phyloP scores from a whole-genome alignment of 148 eudicot genomes.

The Nepenthes gracilis region DNA sequence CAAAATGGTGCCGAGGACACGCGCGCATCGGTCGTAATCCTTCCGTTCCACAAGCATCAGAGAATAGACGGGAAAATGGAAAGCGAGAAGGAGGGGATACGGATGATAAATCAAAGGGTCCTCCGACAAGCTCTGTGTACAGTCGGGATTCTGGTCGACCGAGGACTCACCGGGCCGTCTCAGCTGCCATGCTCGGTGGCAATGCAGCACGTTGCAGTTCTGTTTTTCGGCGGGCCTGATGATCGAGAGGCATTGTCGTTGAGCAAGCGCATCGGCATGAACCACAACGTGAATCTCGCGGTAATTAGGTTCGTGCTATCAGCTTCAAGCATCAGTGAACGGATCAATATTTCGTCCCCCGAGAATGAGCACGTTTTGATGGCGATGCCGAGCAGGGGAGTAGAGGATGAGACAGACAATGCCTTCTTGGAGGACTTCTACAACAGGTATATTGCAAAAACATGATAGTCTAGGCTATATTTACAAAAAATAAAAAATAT shows the following conservation, averaged over 20 bases:
- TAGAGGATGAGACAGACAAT: conserved; percentile 60
- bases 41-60: conserved; percentile 89
- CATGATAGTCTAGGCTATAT: neutral
- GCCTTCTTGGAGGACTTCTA: conserved; percentile 58
- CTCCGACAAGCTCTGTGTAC: conserved; percentile 75
- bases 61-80: conserved; percentile 91
- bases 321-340: conserved; percentile 19
- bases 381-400: conserved; percentile 52
- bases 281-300: conserved; percentile 56
- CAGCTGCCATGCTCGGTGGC: conserved; percentile 29
- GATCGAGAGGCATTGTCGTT: conserved; percentile 88
- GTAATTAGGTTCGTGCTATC: conserved; percentile 52
- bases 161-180: conserved; percentile 40
- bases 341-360: conserved; percentile 37
- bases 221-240: conserved; percentile 93
- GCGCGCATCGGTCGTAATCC: conserved; percentile 58
- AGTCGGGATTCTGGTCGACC: conserved; percentile 70
- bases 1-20: conserved; percentile 56
- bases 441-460: conserved; percentile 28
- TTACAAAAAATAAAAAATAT: neutral
- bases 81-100: conserved; percentile 61
- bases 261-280: conserved; percentile 57
- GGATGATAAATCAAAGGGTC: conserved; percentile 70
- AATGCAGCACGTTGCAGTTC: conserved; percentile 54
- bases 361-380: conserved; percentile 53